Conservation (phyloP, 164 flowering plant species). For the Tetrastigma voinierianum region DNA sequence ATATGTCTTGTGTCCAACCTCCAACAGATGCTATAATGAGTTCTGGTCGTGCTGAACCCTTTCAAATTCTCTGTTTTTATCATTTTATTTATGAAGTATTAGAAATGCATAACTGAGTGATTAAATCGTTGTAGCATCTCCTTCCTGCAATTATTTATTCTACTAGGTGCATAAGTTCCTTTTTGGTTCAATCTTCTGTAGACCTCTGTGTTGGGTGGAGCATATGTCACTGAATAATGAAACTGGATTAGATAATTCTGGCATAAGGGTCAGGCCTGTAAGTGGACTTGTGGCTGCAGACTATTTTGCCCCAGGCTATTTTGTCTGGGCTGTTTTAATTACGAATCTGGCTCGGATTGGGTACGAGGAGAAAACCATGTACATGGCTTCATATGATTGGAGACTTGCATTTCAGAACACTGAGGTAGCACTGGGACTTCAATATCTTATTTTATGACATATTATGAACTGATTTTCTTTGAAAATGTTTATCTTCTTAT, state of each 20-base stretch:
- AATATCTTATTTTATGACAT: not conserved
- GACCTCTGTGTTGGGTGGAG: slow-evolving; percentile 78
- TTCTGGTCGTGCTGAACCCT: too few relatives aligned
- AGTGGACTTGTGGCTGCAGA: slow-evolving; percentile 80
- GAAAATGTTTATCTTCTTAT: not conserved
- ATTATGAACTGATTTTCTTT: too few relatives aligned
- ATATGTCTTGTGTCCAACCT: too few relatives aligned
- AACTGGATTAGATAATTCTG: slow-evolving; percentile 72
- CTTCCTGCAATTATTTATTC: too few relatives aligned
- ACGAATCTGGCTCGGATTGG: slow-evolving; percentile 78
- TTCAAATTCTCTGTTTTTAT: too few relatives aligned
- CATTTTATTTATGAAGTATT: too few relatives aligned
- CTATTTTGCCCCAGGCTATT: slow-evolving; percentile 76
- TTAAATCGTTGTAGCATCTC: too few relatives aligned
- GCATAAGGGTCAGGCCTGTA: slow-evolving; percentile 68
- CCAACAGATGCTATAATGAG: too few relatives aligned
- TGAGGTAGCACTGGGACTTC: slow-evolving; percentile 38
- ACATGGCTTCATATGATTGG: slow-evolving; percentile 89
- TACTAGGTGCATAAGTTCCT: too few relatives aligned
- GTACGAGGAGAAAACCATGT: slow-evolving; percentile 82
- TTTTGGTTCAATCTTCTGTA: slow-evolving; percentile 19
- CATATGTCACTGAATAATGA: slow-evolving; percentile 81
- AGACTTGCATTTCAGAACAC: slow-evolving; percentile 77
- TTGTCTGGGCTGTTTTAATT: slow-evolving; percentile 83
- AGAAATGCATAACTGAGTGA: too few relatives aligned